These are phyloP conservation scores for Chlorophyllum brunneum DNA, from an alignment of 768 basidiomycete genomes.

Conservation along the genomic window DNA sequence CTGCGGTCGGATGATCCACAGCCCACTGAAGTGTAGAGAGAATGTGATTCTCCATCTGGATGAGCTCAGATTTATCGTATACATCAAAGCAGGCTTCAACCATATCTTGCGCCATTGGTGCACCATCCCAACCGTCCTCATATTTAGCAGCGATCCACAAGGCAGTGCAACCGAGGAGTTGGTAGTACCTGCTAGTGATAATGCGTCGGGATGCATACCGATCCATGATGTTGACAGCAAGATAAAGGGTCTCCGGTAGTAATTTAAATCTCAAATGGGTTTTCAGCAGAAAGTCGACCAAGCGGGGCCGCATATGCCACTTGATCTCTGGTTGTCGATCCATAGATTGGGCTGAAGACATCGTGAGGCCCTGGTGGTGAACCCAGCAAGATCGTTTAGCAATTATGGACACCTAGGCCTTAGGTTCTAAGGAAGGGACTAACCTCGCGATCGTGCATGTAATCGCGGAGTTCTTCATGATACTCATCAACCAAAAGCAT, in stretches of 20 bases:
- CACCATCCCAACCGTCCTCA: conserved; percentile 96
- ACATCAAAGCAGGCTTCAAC: conserved; percentile 91
- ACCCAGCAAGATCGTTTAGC: conserved; percentile 14
- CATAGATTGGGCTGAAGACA: conserved; percentile 89
- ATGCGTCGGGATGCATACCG: conserved; percentile 97
- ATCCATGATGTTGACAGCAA: conserved; percentile 97
- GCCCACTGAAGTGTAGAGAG: conserved; percentile 95
- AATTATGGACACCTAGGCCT: too few species aligned
- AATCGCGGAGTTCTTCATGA: conserved; percentile 80
- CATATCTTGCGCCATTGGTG: conserved; percentile 90
- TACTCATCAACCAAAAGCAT: conserved; percentile 81
- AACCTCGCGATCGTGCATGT: conserved; percentile 99
- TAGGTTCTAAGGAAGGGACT: conserved; percentile 30
- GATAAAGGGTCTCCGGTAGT: conserved; percentile 95
- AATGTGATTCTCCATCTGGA: conserved; percentile 98
- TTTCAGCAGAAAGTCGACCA: conserved; percentile 97
- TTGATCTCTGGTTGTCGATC: conserved; percentile 97
- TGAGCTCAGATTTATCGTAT: conserved; percentile 94
- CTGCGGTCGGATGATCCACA: conserved; percentile 93
- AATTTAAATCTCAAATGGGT: conserved; percentile 95
- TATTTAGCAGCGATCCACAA: conserved; percentile 99
- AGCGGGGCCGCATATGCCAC: conserved; percentile 98
- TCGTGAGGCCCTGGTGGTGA: conserved; percentile 61
- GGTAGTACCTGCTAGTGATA: conserved; percentile 97
- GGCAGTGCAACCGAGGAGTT: conserved; percentile 95